Evolutionary conservation across 257 asterid species (phyloP), one percentile per base, ranked within the genome.

Genomic region (Mitragyna speciosa): DNA sequence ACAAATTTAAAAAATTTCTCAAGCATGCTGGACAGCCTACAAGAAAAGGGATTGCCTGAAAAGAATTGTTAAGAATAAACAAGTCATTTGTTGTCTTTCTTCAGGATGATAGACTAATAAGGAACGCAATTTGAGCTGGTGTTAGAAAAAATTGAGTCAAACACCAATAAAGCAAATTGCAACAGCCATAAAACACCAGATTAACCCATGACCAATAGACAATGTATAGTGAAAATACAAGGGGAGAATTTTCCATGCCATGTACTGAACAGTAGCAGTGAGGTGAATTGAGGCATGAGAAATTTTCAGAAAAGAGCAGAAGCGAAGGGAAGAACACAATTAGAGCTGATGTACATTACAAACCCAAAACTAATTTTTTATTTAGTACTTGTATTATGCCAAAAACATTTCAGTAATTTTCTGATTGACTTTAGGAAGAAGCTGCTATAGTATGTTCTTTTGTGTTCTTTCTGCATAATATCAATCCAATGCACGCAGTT

Each of bases 11-110:
- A 83, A 96, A 96, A 86, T 94, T 96, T 85, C 99, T 91, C 94
- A 96, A 89, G 90, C 99, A 96, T 80, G 99, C 97, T 70, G 99
- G 99, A 87, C 99, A 96, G 72, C 99, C 98, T 82, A 94, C 98
- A 78, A 96, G 97, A 85, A 96, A 91, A 76, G 99, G 99, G 85
- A 96, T 89, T 76, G 97, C 99, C 99, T 96, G 95, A 78, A 78
- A 72, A 79, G 63, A 81, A 39, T 26, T 12, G 68, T 31, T 63
- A 84, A 72, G 71, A 81, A 63, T 82, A 84, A 75, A 39, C 79
- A 72, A 84, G 75, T 67, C 28, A 48, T 72, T 43, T 67, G n/a
- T 63, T 85, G 20, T 12, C 52, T 20, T 36, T 7, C 0, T n/a
- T 39, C 31, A 71, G 52, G 19, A 58, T 54, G 56, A 78, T 54